phyloP scores from a whole-genome alignment of 2,329 filamentous ascomycete genomes.

The Paraconiothyrium sp. region DNA sequence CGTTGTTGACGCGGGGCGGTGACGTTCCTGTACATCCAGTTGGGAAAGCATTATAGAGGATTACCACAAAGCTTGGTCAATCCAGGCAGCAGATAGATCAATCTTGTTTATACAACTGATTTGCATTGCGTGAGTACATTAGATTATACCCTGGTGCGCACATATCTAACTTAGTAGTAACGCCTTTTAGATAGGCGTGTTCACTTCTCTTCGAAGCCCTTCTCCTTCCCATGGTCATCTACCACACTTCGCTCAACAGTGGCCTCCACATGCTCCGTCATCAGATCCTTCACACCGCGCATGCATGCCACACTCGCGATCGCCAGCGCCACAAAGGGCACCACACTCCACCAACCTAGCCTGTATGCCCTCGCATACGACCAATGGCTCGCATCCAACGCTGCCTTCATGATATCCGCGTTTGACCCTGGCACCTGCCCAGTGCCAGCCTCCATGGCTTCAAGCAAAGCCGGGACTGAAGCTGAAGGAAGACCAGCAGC shows the following conservation, averaged over 20 bases:
- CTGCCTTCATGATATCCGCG: constrained; percentile 29
- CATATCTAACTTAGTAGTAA: not conserved
- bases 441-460: constrained; percentile 30
- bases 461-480: constrained; percentile 29
- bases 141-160: too few species aligned
- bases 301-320: constrained; percentile 35
- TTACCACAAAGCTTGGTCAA: not conserved
- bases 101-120: not conserved
- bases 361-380: constrained; percentile 41
- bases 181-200: not conserved
- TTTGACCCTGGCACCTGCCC: constrained; percentile 28
- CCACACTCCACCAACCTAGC: constrained; percentile 43
- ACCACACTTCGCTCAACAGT: constrained; percentile 36
- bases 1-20: too few species aligned
- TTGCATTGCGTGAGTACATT: not conserved
- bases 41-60: not conserved
- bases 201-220: constrained; percentile 7
- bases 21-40: too few species aligned
- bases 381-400: constrained; percentile 40
- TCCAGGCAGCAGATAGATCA: not conserved
- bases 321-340: constrained; percentile 44
- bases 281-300: constrained; percentile 39
- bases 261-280: constrained; percentile 46
- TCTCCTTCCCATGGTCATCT: constrained; percentile 24
- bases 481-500: constrained; percentile 34